Conservation (phyloP, 1,284 basidiomycete genomes). For the Microbotryomycetes sp. region DNA sequence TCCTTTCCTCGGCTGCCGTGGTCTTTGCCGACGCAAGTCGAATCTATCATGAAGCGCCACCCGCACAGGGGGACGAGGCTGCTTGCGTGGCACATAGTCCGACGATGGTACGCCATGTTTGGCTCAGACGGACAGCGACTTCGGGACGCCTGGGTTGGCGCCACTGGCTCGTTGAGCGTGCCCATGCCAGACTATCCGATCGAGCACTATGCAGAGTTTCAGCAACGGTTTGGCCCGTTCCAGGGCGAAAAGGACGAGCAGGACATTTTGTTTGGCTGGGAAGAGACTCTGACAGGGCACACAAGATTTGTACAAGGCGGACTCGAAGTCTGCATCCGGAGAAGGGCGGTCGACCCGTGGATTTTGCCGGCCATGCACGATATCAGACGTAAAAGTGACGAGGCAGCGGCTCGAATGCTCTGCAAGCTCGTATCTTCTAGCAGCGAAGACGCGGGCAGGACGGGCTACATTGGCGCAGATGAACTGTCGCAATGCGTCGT, state of each 20-base stretch:
- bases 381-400: constrained; percentile 3
- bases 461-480: not conserved
- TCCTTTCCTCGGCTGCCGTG: constrained; percentile 14
- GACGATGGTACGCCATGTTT: constrained; percentile 30
- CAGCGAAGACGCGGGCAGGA: not conserved
- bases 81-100: constrained; percentile 31
- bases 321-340: constrained; percentile 20
- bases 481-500: constrained; percentile 22
- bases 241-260: constrained; percentile 11
- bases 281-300: not conserved
- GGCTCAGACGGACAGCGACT: constrained; percentile 25
- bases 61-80: constrained; percentile 27
- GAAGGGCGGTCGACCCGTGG: constrained; percentile 23
- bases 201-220: constrained; percentile 18
- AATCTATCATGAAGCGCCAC: constrained; percentile 28
- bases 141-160: constrained; percentile 29
- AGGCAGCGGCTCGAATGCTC: not conserved
- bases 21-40: constrained; percentile 24
- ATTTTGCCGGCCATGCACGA: constrained; percentile 19
- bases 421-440: not conserved
- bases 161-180: constrained; percentile 4
- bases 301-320: constrained; percentile 24
- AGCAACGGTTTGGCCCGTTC: constrained; percentile 2
- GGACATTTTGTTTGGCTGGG: constrained; percentile 9
- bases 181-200: constrained; percentile 19